These are phyloP conservation scores for Plasmodium adleri DNA, from an alignment of 169 alveolate species.

Conservation along the genomic window DNA sequence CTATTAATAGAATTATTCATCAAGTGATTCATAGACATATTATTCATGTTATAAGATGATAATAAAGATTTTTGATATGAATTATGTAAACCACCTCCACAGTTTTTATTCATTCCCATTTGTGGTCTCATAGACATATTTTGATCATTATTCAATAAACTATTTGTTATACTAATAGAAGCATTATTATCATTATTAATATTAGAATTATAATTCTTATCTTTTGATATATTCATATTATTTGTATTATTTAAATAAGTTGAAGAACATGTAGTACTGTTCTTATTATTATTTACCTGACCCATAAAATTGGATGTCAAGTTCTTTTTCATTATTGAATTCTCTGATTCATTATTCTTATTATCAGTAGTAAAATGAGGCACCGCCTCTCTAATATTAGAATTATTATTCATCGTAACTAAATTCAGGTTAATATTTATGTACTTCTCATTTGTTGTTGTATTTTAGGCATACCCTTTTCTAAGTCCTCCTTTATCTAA, in stretches of 20 bases:
- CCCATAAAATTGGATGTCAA: constrained; percentile 13
- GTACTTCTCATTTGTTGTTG: constrained; percentile 2
- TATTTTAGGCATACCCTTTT: background rate
- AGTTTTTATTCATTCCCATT: constrained; percentile 49
- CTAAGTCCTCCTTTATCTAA: too few species aligned
- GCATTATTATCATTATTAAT: constrained; percentile 1
- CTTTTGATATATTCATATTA: background rate
- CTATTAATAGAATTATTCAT: constrained; percentile 30
- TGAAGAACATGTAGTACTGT: background rate
- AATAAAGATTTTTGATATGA: constrained; percentile 43
- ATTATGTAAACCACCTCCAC: constrained; percentile 39
- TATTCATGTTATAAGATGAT: constrained; percentile 36
- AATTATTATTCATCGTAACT: constrained; percentile 11
- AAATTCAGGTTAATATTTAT: background rate
- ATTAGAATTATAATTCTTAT: background rate
- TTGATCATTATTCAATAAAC: constrained; percentile 50
- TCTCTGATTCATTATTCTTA: constrained; percentile 16
- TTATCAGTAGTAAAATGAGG: background rate
- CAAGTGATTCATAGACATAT: constrained; percentile 10
- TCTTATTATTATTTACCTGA: constrained; percentile 17
- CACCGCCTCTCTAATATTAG: constrained; percentile 20
- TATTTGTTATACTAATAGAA: constrained; percentile 56
- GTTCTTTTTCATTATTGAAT: constrained; percentile 20
- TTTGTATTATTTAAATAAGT: constrained; percentile 10
- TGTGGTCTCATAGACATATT: constrained; percentile 40